phyloP scores from a whole-genome alignment of 1,284 basidiomycete species.

The Rhodotorula sp. region DNA sequence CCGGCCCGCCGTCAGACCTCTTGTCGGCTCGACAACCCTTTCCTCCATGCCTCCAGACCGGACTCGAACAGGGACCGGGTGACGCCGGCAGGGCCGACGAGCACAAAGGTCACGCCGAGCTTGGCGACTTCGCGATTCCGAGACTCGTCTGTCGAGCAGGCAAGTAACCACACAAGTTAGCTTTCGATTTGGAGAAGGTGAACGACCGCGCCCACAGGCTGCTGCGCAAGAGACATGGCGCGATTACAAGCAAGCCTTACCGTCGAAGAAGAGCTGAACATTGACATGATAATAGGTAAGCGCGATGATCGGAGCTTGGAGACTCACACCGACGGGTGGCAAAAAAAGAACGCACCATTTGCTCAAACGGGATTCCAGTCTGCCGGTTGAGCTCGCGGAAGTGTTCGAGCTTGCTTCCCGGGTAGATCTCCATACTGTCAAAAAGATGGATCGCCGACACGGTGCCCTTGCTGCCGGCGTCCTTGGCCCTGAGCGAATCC shows the following conservation, averaged over 20 bases:
- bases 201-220: no score
- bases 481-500: constrained; percentile 49
- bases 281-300: not conserved
- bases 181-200: no score
- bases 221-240: no score
- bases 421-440: constrained; percentile 79
- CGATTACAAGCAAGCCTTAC: not conserved
- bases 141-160: constrained; percentile 21
- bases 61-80: constrained; percentile 59
- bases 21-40: constrained; percentile 17
- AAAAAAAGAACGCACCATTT: constrained; percentile 58
- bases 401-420: constrained; percentile 61
- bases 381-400: constrained; percentile 72
- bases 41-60: constrained; percentile 64
- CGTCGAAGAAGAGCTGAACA: constrained; percentile 49
- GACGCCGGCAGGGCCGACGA: constrained; percentile 53
- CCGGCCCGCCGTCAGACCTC: no score
- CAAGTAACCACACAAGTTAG: no score
- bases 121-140: constrained; percentile 41
- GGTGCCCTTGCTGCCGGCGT: constrained; percentile 47
- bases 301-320: not conserved
- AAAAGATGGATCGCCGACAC: constrained; percentile 66
- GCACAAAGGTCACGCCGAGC: constrained; percentile 42
- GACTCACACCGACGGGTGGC: not conserved
- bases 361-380: constrained; percentile 75